Conservation (phyloP, 768 basidiomycete species). For the Termitomyces sp. region DNA sequence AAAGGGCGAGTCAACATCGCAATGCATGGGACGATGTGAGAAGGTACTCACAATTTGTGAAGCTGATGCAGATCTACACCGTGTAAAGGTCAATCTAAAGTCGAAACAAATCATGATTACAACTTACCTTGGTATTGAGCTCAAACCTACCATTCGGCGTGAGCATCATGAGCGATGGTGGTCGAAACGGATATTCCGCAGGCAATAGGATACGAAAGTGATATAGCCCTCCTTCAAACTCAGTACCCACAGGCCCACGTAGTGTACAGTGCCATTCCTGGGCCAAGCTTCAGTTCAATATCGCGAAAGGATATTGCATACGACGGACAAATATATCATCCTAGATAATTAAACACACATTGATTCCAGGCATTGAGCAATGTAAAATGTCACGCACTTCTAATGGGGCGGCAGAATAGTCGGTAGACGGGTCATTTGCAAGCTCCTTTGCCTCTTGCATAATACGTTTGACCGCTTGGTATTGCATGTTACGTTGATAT, state of each 20-base stretch:
- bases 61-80: conserved; percentile 83
- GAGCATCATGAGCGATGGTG: conserved; percentile 92
- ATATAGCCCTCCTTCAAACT: conserved; percentile 94
- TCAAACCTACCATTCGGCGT: conserved; percentile 98
- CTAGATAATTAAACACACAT: conserved; percentile 27
- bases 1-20: background rate
- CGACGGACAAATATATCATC: conserved; percentile 83
- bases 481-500: background rate
- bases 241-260: conserved; percentile 80
- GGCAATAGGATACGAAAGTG: conserved; percentile 90
- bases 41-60: conserved; percentile 70
- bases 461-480: conserved; percentile 86
- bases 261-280: conserved; percentile 98
- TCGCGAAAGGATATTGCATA: background rate
- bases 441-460: conserved; percentile 95
- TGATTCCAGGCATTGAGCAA: conserved; percentile 3
- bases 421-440: conserved; percentile 75
- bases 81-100: background rate
- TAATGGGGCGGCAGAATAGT: conserved; percentile 82
- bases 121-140: conserved; percentile 80
- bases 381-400: conserved; percentile 40
- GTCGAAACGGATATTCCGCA: conserved; percentile 93
- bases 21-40: conserved; percentile 1
- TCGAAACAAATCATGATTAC: background rate
- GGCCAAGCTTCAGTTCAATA: conserved; percentile 14